Evolutionary conservation across 2,329 filamentous ascomycete genomes (phyloP), one percentile per base, ranked within the genome.

Genomic region (Colletotrichum musicola): DNA sequence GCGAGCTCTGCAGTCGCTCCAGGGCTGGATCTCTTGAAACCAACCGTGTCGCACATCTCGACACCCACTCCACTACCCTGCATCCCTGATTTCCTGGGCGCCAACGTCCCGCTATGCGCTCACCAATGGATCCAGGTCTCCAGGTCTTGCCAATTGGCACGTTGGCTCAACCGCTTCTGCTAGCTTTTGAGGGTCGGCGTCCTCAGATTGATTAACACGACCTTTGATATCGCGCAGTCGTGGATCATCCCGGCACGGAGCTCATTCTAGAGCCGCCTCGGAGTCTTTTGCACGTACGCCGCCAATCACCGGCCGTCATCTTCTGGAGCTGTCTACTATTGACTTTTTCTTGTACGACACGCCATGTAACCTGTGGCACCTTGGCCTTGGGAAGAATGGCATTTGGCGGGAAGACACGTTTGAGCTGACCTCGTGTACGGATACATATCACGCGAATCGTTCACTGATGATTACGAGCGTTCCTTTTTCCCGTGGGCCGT

Each of bases 41-140:
- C 16, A 49, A 67, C 60, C 35, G 67, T 51, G 69, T 71, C 69
- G 69, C 69, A 70, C 50, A 53, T 71, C 68, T 71, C 59, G 49
- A 69, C 67, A 70, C 69, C 66, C 47, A 59, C 58, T 64, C 54
- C 35, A 44, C 68, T 47, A 35, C 53, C 47, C 54, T 60, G 44
- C 68, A 69, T 50, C 59, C 68, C 59, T 71, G 55, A 35, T 42
- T 62, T 38, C 49, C 58, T 64, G 53, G 62, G 56, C 64, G 64
- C 64, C 61, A 68, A 68, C 63, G 25, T 54, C 54, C 30, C 30
- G 30, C 30, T 35, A 35, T 35, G 30, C 10, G 30, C 47, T 62
- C 22, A 49, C 64, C 51, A 56, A 20, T 53, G 46, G 30, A 22
- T 53, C 38, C 38, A 16, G 22, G 25, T 68, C 38, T 58, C 53